A percentile compares a stretch with the other conserved stretches of the same genome.
phyloP scores from a whole-genome alignment of 164 flowering plant genomes.

The Taxillus chinensis region DNA sequence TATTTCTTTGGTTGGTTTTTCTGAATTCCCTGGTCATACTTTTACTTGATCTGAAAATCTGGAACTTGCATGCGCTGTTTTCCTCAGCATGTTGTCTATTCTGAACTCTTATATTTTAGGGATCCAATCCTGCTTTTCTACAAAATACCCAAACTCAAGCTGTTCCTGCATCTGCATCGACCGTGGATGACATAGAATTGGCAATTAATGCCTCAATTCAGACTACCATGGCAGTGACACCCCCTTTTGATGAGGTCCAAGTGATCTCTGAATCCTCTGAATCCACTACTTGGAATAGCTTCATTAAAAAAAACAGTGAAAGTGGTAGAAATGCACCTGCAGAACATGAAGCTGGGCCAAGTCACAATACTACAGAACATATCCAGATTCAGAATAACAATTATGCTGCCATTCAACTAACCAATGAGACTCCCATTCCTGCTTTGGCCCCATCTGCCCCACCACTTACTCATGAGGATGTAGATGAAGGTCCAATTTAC shows the following conservation, averaged over 20 bases:
- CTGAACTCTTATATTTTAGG: conserved; percentile 24
- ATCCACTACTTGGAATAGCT: conserved; percentile 20
- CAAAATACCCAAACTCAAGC: conserved; percentile 21
- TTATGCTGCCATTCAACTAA: too few species aligned
- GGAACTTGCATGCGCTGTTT: too few species aligned
- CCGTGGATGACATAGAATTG: conserved; percentile 48
- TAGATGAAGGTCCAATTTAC: conserved; percentile 45
- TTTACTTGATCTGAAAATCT: too few species aligned
- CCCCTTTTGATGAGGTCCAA: too few species aligned
- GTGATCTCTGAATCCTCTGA: conserved; percentile 3
- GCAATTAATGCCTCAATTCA: conserved; percentile 69
- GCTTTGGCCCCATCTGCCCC: conserved; percentile 61
- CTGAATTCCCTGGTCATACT: too few species aligned
- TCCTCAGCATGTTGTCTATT: not conserved
- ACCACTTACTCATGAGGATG: conserved; percentile 22
- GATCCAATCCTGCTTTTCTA: conserved; percentile 25
- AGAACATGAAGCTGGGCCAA: conserved; percentile 28
- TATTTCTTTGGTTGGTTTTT: too few species aligned
- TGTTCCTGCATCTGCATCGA: conserved; percentile 33
- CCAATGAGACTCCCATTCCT: conserved; percentile 1
- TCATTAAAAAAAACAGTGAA: conserved; percentile 11
- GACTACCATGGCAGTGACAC: conserved; percentile 11
- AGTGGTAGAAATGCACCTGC: conserved; percentile 15
- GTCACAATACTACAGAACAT: conserved; percentile 16
- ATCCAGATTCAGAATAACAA: conserved; percentile 8